These are phyloP conservation scores for Massariosphaeria phaeospora DNA, from an alignment of 495 filamentous ascomycete genomes.

Conservation along the genomic window DNA sequence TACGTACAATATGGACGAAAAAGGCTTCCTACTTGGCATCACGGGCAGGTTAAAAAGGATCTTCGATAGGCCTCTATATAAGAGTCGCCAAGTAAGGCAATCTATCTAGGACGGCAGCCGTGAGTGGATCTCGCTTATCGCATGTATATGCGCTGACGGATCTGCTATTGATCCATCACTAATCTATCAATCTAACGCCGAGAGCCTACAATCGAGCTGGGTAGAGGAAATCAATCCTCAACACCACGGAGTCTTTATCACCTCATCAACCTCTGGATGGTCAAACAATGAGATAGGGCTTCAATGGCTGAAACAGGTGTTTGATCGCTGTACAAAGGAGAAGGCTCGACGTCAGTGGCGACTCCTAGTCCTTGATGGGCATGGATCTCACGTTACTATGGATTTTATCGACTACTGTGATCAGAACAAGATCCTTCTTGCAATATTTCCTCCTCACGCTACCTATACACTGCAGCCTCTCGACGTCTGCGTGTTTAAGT, in stretches of 20 bases:
- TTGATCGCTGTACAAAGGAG: conserved; percentile 22
- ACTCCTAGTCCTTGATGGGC: conserved; percentile 27
- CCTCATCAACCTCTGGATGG: conserved; percentile 22
- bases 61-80: background rate
- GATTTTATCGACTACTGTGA: conserved; percentile 26
- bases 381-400: conserved; percentile 26
- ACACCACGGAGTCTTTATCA: conserved; percentile 7
- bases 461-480: conserved; percentile 29
- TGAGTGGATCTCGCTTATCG: conserved; percentile 11
- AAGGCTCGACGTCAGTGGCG: conserved; percentile 13
- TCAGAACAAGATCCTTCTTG: conserved; percentile 17
- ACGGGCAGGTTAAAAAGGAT: background rate
- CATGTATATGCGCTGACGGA: conserved; percentile 17
- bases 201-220: conserved; percentile 16
- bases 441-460: no score
- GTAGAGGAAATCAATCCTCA: conserved; percentile 9
- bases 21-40: conserved; percentile 17
- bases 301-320: conserved; percentile 13
- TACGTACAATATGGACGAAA: conserved; percentile 21
- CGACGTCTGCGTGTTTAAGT: conserved; percentile 17
- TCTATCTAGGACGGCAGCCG: conserved; percentile 8
- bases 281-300: conserved; percentile 26
- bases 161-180: background rate
- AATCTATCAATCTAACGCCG: conserved; percentile 13
- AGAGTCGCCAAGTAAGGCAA: background rate